Conservation (phyloP, 805 yeast genomes). For the Metschnikowia henanensis region DNA sequence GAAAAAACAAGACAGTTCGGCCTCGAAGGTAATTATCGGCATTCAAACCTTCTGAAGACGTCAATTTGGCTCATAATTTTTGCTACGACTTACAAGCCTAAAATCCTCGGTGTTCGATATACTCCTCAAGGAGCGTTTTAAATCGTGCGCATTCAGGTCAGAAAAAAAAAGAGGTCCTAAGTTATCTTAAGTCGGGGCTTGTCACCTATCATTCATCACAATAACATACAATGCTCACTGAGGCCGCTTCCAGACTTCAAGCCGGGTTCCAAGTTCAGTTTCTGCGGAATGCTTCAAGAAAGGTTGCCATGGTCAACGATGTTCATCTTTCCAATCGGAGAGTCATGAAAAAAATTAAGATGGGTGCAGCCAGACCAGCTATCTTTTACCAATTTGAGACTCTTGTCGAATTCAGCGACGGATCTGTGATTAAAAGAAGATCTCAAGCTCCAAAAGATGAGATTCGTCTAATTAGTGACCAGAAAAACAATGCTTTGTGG, state of each 20-base stretch:
- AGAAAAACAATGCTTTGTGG: constrained; percentile 85
- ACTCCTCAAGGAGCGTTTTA: too few relatives aligned
- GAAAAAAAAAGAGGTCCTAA: too few relatives aligned
- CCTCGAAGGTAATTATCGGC: too few relatives aligned
- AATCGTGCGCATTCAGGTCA: too few relatives aligned
- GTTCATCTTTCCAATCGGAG: constrained; percentile 49
- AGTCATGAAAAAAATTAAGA: constrained; percentile 64
- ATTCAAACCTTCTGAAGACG: too few relatives aligned
- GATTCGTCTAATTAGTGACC: constrained; percentile 82
- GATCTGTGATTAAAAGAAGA: constrained; percentile 81
- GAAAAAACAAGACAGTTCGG: too few relatives aligned
- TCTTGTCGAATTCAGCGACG: constrained; percentile 88
- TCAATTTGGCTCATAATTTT: too few relatives aligned
- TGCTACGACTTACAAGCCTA: too few relatives aligned
- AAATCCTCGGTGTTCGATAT: too few relatives aligned
- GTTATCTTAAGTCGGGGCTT: too few relatives aligned
- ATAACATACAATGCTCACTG: not conserved
- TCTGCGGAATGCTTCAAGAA: constrained; percentile 12
- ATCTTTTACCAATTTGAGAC: constrained; percentile 90
- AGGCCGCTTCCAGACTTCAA: not conserved
- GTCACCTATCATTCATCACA: not conserved
- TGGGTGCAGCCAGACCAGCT: constrained; percentile 92
- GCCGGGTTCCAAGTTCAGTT: constrained; percentile 10
- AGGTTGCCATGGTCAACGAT: constrained; percentile 32
- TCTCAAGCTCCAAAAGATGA: constrained; percentile 90